Evolutionary conservation across 73 alveolate genomes (phyloP).

Genomic region (Tetrahymena elliotti): DNA sequence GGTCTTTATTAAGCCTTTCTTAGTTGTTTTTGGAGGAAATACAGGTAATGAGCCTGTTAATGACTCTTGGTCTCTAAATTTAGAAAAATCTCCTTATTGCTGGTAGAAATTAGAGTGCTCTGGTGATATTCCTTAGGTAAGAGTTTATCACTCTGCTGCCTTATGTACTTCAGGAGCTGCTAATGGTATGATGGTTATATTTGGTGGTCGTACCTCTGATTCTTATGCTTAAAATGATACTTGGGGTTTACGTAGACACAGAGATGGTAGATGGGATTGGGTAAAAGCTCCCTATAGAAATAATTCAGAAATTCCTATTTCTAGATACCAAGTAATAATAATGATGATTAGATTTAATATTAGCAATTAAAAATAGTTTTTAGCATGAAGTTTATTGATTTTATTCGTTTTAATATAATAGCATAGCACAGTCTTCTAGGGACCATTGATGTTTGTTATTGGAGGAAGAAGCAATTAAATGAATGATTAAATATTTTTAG

Average conservation of each 20-base stretch:
- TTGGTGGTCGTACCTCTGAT: slow-evolving; percentile 83
- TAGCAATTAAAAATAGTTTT: no score
- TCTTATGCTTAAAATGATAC: slow-evolving; percentile 84
- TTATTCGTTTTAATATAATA: background rate
- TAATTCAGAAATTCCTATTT: slow-evolving; percentile 53
- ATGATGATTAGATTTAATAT: background rate
- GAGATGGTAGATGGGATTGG: slow-evolving; percentile 99
- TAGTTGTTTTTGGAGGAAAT: slow-evolving; percentile 95
- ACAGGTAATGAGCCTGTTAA: slow-evolving; percentile 88
- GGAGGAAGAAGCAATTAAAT: slow-evolving; percentile 90
- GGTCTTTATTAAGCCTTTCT: slow-evolving; percentile 85
- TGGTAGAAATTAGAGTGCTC: slow-evolving; percentile 82
- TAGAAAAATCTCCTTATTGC: slow-evolving; percentile 79
- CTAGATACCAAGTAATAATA: slow-evolving; percentile 34
- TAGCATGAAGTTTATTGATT: no score
- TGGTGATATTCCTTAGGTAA: slow-evolving; percentile 78
- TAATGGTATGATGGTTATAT: slow-evolving; percentile 96
- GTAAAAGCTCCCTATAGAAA: slow-evolving; percentile 91
- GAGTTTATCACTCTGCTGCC: slow-evolving; percentile 96
- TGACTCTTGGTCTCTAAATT: slow-evolving; percentile 86
- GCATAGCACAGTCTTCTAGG: slow-evolving; percentile 91
- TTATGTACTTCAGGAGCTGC: slow-evolving; percentile 97
- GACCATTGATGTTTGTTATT: slow-evolving; percentile 78
- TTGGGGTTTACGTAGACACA: slow-evolving; percentile 97
- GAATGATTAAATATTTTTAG: slow-evolving; percentile 85